Evolutionary conservation across 768 basidiomycete species (phyloP), one percentile per base, ranked within the genome.

Genomic region (Tricholoma sp.): DNA sequence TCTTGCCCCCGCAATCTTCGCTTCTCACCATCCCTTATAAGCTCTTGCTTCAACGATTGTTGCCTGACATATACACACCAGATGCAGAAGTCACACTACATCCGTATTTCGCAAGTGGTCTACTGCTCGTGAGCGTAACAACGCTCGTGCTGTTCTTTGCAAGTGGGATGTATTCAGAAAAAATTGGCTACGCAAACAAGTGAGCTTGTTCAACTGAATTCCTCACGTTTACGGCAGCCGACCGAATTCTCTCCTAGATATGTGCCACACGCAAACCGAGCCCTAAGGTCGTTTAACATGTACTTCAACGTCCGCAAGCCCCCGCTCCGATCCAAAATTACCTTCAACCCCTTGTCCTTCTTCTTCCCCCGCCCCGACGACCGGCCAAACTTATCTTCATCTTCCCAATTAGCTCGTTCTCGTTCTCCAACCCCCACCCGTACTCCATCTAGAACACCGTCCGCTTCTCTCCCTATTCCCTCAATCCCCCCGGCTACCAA

Each of bases 141-240:
- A 95, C 95, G 2, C 83, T 98, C 7, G 82, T 89, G 31, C 81
- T 99, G 37, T 97, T 98, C 79, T 98, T 97, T 69, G 93, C 94
- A 8, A 95, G 91, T 64, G 96, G 96, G 16, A 89, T 95, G 83
- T 99, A 98, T 66, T 79, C 88, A 3, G 94, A 99, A 71, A 95
- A 96, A 76, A 95, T 98, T 64, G 89, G 84, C 3, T 98, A 97
- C 69, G 94, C 96, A 18, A 94, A 97, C 75, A 88, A 88, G 95
- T 95, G 69, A 65, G 89, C 76, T 52, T 3, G 50, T 18, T 24
- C 16, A 31, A 43, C 24, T n/a, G n/a, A n/a, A n/a, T n/a, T n/a
- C 52, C 31, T 14, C 0, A 8, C 21, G 16, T 22, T 43, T 37
- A 18, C 22, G n/a, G 18, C 5, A n/a, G 18, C 16, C 14, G 5